Evolutionary conservation across 768 basidiomycete species (phyloP), one percentile per base, ranked within the genome.

Genomic region (Lentinula aciculospora): DNA sequence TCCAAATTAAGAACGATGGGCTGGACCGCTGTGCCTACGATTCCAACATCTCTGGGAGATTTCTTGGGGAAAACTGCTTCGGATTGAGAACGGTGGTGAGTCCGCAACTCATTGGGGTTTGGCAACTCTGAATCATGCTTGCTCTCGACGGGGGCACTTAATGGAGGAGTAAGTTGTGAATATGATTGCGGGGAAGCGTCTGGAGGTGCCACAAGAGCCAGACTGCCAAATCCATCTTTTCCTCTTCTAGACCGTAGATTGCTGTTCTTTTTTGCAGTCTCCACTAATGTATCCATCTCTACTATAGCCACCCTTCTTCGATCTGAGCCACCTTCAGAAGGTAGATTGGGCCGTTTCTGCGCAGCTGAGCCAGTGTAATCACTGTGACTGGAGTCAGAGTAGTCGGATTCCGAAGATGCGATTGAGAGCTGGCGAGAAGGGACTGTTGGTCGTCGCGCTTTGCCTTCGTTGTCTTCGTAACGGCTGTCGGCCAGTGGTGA

Each of bases 191-290:
- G 77, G 8, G 82, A 76, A 61, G 83, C 84, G 68, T 88, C 89
- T 37, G 87, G 86, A 50, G 87, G 88, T 54, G 85, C 85, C 59
- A 89, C 83, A 61, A 90, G 75, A 53, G 87, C 83, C 25, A 89
- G 75, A 54, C 82, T 81, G 9, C 72, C 68, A 37, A 39, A 46
- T 19, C 13, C 15, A 44, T 54, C 32, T 19, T 34, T 37, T 9
- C 37, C 27, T 28, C 29, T 29, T 19, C 54, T 56, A 12, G 50
- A 53, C 21, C 46, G 13, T n/a, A 47, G 40, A 9, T 17, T 40
- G 15, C 51, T 25, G 6, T 53, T 32, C 28, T 21, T 56, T 21
- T 44, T 46, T 3, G 54, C 39, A 8, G 54, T 56, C 37, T 45
- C 40, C n/a, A 56, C 40, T 10, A 56, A 3, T 2, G 39, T 45